Evolutionary conservation across 2,329 filamentous ascomycete genomes (phyloP), one percentile per base, ranked within the genome.

Genomic region (Chaetomium sp.): DNA sequence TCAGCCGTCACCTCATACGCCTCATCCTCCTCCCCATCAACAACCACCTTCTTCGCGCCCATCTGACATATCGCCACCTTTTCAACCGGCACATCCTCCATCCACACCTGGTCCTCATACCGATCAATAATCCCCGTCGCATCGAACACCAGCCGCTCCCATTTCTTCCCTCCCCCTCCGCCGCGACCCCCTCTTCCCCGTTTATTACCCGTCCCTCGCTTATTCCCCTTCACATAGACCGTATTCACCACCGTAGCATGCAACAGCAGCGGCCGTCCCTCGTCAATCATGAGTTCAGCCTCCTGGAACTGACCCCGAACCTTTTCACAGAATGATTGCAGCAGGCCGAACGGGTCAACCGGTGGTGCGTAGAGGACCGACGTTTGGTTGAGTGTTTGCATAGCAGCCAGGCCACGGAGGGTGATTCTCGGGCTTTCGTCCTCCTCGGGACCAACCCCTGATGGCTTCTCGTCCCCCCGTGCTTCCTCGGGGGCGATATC

Each of bases 241-340:
- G 91, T 95, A 69, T 96, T 96, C 50, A 94, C 72, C 4, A 96
- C 74, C 0, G 92, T 96, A 14, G 89, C 90, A 67, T 96, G 92
- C 51, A 96, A 71, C 19, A 88, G 78, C 59, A 96, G 69, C 6
- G 82, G 79, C 53, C 89, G 74, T 10, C 74, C 71, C 33, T 88
- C 85, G 1, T 75, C 71, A 0, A 76, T 67, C 65, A 91, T 72
- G 8, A 88, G 69, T 1, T 76, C 82, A 0, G 73, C 73, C 1
- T 79, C 72, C 14, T 71, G 71, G 62, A 91, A 90, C 1, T 63
- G 60, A 0, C 71, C 65, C 58, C 77, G 73, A 11, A 90, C 65
- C n/a, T 66, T 68, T 61, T 80, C 70, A 60, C 83, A 85, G 65
- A 90, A 86, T 1, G 67, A 64, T 35, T 75, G 70, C 3, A 91